Evolutionary conservation across 495 filamentous ascomycete species (phyloP), one percentile per base, ranked within the genome.

Genomic region (Penicillium tannophilum): DNA sequence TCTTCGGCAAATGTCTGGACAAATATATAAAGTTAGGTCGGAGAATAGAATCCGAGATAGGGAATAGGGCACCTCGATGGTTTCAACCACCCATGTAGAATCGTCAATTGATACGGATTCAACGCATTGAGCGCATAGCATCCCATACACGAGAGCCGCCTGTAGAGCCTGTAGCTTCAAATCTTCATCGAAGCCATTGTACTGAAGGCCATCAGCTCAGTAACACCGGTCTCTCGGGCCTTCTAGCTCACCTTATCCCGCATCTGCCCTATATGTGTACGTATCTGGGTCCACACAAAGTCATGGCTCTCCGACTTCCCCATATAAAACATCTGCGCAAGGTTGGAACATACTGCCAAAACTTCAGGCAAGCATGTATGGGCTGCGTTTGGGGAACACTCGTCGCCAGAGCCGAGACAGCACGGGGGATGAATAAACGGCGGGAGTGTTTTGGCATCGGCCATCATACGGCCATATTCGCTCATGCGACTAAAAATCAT

Each of bases 371-470:
- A 30, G 26, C 49, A 52, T 35, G 11, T 14, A 52, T 52, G 49
- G 4, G 49, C 16, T n/a, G 31, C 8, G 10, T 52, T 19, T 3
- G 9, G 30, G 20, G 49, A 14, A 20, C 49, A 52, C 17, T 52
- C 31, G 8, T 52, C 49, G 19, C n/a, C 17, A 17, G 49, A 24
- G 20, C 47, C 49, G 3, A 52, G 30, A 30, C 17, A 52, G 30
- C 49, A 52, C 9, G 49, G 49, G 1, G 49, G 49, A n/a, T 20
- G 35, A 33, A 52, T 52, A 30, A 52, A 52, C 20, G 49, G 30
- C 6, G 49, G 49, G 12, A 52, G 35, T 8, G 49, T 39, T 36
- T 52, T 52, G n/a, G 49, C 49, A 36, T 52, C 49, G 0, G 49
- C 26, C 49, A 52, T 52, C 14, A 52, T 52, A 20, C 49, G 30